Base-by-base conservation (phyloP, 1,139 yeast genomes). In the Spathaspora sp. region DNA sequence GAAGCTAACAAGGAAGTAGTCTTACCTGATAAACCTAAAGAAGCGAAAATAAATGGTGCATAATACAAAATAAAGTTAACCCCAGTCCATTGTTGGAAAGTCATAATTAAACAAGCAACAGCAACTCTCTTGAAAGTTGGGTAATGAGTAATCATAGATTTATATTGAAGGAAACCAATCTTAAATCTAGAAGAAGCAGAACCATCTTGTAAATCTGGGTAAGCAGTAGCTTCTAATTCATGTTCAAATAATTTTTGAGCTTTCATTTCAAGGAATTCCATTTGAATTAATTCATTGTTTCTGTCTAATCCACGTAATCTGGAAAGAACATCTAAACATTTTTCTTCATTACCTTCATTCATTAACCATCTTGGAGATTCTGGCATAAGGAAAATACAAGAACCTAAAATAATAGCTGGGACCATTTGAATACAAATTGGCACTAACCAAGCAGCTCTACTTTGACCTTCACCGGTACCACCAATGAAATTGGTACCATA, bases 31-130 rank as follows among this genome's bases (percentile, higher is more conserved):
- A 57, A 52, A 16, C 59, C 59, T 38, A 57, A 51, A 20, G 51
- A 51, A 17, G 49, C 43, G 42, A 59, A 59, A 34, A 60, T 58
- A 5, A 58, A 55, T 20, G 63, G 62, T 3, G 89, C 89, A 58
- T 83, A 84, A 61, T 84, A 85, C 57, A 84, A 84, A 49, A 84
- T 84, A 57, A 85, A 85, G 60, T 84, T 85, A 52, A 84, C 83
- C 11, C 90, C 89, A 1, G 86, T 78, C 57, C 84, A 78, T 64
- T 84, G 90, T 58, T 84, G 90, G 54, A 83, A 71, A 7, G 82
- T 79, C 61, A 84, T 89, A 20, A 83, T 65, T 0, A 78, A 68
- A 45, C 83, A 77, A 27, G 89, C 88, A 2, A 87, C 82, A 34
- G 80, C 54, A 65, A 83, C 78, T 55, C 89, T 69, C 45, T 53